Base-by-base conservation (phyloP, 2,329 filamentous ascomycete species). In the Nakataea oryzae region DNA sequence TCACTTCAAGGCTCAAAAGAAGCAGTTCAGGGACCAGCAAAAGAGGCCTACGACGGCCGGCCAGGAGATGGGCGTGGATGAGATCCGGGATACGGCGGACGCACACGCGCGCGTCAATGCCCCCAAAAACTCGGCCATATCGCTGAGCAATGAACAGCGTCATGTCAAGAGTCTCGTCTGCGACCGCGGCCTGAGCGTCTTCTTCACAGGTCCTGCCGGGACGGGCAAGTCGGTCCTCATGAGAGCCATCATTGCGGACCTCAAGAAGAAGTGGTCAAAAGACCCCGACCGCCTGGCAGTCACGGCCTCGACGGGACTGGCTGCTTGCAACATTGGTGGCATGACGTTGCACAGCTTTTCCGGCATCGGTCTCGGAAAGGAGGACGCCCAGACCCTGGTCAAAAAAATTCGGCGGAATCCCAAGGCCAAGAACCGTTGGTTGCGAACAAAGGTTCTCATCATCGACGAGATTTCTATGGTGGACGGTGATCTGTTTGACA, bases 401-500 rank as follows among this genome's bases (percentile, higher is more conserved):
- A 95, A 90, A 74, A 99, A 97, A 80, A 91, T 99, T 68, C 88
- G 90, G 68, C 85, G 86, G 63, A 97, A 97, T 67, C 81, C 84
- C 24, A 97, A 97, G 72, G 91, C 92, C 27, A 93, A 90, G 71
- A 88, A 86, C 66, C 85, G 93, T 54, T 99, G 96, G 96, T 76
- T 96, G 66, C 85, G 86, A 62, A 96, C 92, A 0, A 96, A 93
- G 70, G 86, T 91, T 14, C 82, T 99, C 28, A 82, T 99, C 67
- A 85, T 99, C 68, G 95, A 99, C 74, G 95, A 99, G 72, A 87
- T 99, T 3, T 97, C 95, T 14, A 99, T 99, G 96, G 93, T 99
- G 5, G 95, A 99, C 69, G 95, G 91, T 1, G 93, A 97, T 41
- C 80, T 99, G 0, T 99, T 97, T 67, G 95, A 99, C 77, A 99